Conservation (phyloP, 2,329 filamentous ascomycete genomes). For the Fusarium hostae region DNA sequence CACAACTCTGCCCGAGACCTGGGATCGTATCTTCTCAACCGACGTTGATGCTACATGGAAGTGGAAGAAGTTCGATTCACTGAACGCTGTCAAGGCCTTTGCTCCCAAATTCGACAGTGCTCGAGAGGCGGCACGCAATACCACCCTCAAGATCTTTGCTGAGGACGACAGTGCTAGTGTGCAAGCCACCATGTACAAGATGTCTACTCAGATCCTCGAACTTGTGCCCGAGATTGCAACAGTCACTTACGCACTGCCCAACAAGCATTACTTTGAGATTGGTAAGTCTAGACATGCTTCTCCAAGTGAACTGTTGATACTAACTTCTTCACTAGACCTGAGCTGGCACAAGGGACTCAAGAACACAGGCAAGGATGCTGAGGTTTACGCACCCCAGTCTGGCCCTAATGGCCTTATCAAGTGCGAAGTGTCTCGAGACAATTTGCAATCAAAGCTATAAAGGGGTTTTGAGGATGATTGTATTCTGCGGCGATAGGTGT, state of each 20-base stretch:
- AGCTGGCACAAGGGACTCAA: conserved; percentile 96
- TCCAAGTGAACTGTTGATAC: conserved; percentile 3
- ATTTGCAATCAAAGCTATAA: conserved; percentile 28
- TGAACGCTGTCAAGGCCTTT: conserved; percentile 74
- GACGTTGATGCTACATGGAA: conserved; percentile 89
- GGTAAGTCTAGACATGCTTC: conserved; percentile 64
- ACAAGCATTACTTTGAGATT: conserved; percentile 99
- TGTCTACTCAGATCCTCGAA: conserved; percentile 87
- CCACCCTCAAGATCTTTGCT: conserved; percentile 93
- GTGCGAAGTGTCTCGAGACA: conserved; percentile 79
- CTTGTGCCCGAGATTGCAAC: conserved; percentile 76
- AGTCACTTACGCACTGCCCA: conserved; percentile 87
- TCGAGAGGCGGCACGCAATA: conserved; percentile 79
- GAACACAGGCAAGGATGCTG: conserved; percentile 95
- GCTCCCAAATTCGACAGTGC: conserved; percentile 79
- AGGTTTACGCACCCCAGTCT: conserved; percentile 93
- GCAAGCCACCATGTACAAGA: conserved; percentile 99
- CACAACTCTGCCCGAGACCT: conserved; percentile 89
- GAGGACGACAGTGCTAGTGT: conserved; percentile 92
- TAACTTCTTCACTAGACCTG: conserved; percentile 69
- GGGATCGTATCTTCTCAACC: conserved; percentile 95
- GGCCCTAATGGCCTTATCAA: conserved; percentile 96
- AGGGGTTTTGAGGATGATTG: not conserved
- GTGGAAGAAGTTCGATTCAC: conserved; percentile 77
- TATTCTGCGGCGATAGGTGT: conserved; percentile 15